Evolutionary conservation across 805 yeast species (phyloP).

Genomic region (Candida ipomoeae): DNA sequence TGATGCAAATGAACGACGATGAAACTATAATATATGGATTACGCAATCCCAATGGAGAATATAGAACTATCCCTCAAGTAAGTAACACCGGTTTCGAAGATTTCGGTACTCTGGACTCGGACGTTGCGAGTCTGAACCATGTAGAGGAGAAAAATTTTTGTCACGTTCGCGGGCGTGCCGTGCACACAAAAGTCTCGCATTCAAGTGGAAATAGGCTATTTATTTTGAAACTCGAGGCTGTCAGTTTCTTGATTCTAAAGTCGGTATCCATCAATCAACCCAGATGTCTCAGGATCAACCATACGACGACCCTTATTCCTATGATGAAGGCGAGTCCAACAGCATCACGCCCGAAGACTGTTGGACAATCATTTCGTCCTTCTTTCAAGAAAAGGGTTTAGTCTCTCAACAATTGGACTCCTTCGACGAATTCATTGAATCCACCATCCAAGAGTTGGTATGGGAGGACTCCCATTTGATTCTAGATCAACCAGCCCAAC

Average conservation of each 20-base stretch:
- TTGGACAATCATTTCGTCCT: constrained; percentile 96
- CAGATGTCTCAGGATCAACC: constrained; percentile 19
- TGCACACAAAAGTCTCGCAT: constrained; percentile 5
- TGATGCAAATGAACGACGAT: neutral
- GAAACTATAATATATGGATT: neutral
- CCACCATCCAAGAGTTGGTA: constrained; percentile 94
- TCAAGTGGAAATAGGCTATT: constrained; percentile 1
- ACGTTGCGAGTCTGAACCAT: constrained; percentile 1
- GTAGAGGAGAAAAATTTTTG: constrained; percentile 8
- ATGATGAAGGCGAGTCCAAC: constrained; percentile 53
- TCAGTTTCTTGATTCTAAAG: constrained; percentile 3
- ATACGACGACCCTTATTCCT: constrained; percentile 62
- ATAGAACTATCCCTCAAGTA: neutral
- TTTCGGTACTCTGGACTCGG: neutral
- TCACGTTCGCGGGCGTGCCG: constrained; percentile 9
- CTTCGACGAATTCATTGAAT: constrained; percentile 94
- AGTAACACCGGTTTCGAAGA: neutral
- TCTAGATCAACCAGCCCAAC: constrained; percentile 97
- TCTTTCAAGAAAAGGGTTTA: constrained; percentile 92
- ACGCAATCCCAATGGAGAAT: neutral
- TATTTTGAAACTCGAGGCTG: constrained; percentile 3
- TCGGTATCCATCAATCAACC: constrained; percentile 2
- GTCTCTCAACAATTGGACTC: constrained; percentile 98
- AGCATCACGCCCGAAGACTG: constrained; percentile 94
- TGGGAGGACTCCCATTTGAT: constrained; percentile 93